Evolutionary conservation across 2,329 filamentous ascomycete genomes (phyloP).

Genomic region (Colletotrichum sp.): DNA sequence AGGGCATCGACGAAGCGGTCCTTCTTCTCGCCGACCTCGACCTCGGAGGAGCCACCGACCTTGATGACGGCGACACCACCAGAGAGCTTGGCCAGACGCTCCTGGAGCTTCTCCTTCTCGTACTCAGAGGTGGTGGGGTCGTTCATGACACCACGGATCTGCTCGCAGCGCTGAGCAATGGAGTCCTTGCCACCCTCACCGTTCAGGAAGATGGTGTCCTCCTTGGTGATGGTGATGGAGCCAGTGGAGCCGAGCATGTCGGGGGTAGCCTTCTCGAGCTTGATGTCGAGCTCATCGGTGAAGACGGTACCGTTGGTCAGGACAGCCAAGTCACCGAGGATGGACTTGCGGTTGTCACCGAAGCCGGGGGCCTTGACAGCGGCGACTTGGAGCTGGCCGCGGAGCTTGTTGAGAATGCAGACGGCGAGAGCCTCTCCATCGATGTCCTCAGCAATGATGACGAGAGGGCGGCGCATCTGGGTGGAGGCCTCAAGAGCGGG

Average conservation of each 20-base stretch:
- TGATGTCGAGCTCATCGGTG: constrained; percentile 97
- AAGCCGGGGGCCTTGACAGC: constrained; percentile 99
- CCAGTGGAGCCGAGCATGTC: constrained; percentile 97
- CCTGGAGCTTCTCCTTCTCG: constrained; percentile 99
- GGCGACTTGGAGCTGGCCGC: constrained; percentile 97
- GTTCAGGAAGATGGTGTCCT: constrained; percentile 98
- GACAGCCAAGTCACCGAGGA: constrained; percentile 94
- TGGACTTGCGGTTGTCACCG: constrained; percentile 99
- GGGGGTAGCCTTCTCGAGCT: constrained; percentile 96
- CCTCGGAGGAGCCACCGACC: constrained; percentile 96
- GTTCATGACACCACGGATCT: constrained; percentile 95
- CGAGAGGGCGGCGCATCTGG: constrained; percentile 89
- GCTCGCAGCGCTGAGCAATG: constrained; percentile 95
- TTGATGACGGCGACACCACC: constrained; percentile 99
- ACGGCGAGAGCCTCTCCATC: constrained; percentile 98
- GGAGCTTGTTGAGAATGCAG: constrained; percentile 99
- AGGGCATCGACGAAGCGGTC: constrained; percentile 98
- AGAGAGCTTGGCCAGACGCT: constrained; percentile 98
- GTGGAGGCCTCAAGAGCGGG: constrained; percentile 97
- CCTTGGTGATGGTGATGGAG: constrained; percentile 99
- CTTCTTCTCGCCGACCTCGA: constrained; percentile 99
- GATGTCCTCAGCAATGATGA: constrained; percentile 99
- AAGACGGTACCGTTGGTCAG: constrained; percentile 98
- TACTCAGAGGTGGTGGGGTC: constrained; percentile 97
- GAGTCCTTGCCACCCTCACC: constrained; percentile 94